phyloP scores from a whole-genome alignment of 768 basidiomycete genomes.

The Tephrocybe sp. region DNA sequence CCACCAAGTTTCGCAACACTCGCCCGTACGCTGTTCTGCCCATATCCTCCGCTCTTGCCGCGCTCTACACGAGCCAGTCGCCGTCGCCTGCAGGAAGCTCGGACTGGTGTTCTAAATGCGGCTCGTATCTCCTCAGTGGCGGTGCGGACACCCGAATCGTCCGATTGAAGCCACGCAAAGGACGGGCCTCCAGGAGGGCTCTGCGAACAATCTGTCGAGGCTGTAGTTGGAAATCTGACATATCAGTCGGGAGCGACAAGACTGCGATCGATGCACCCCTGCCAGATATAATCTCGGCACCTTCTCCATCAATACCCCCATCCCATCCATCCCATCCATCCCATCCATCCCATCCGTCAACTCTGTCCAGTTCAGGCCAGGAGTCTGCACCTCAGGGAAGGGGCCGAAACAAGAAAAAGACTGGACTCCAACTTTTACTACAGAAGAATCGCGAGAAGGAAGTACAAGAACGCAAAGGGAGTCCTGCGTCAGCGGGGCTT shows the following conservation, averaged over 20 bases:
- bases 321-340: constrained; percentile 1
- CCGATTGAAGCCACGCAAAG: constrained; percentile 26
- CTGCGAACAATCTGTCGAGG: constrained; percentile 28
- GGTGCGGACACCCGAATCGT: constrained; percentile 34
- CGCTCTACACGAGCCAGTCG: constrained; percentile 50
- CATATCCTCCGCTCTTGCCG: constrained; percentile 58
- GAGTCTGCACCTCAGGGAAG: constrained; percentile 22
- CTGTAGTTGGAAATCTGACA: constrained; percentile 27
- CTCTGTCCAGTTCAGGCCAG: background rate
- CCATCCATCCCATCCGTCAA: background rate
- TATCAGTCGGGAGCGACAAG: constrained; percentile 17
- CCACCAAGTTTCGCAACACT: constrained; percentile 45
- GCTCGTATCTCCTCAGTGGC: constrained; percentile 44
- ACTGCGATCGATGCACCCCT: background rate
- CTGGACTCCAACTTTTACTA: constrained; percentile 62
- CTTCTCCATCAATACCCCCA: constrained; percentile 12
- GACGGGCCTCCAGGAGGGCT: constrained; percentile 15
- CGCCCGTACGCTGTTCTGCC: constrained; percentile 50
- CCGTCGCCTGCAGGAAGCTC: constrained; percentile 23
- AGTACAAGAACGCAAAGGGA: constrained; percentile 35
- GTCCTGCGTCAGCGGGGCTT: constrained; percentile 35
- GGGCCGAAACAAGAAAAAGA: constrained; percentile 51
- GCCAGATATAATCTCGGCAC: constrained; percentile 2
- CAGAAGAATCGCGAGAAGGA: constrained; percentile 58
- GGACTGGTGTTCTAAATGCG: constrained; percentile 52